Base-by-base conservation (phyloP, 2,329 filamentous ascomycete species). In the Penicillium sp. region DNA sequence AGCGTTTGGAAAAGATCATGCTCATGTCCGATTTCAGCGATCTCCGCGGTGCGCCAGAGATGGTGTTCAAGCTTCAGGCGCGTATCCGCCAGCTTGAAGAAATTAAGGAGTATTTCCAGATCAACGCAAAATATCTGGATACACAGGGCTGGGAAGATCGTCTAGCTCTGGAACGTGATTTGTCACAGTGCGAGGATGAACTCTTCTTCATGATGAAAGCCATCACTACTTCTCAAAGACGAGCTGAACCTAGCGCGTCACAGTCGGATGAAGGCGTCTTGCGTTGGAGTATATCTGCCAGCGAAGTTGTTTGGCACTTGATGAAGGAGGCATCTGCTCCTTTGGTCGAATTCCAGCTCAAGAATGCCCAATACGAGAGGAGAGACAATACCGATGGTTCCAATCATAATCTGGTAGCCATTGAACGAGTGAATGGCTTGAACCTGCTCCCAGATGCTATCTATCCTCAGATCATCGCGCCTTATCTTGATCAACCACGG, bases 151-250 rank as follows among this genome's bases (percentile, higher is more conserved):
- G 93, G 92, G 87, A 94, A 68, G 93, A 97, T 69, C 86, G 92
- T 29, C 81, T 97, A 55, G 78, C 87, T n/a, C 82, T 99, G 39
- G 94, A 99, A 69, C 88, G 90, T 48, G 94, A 99, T 69, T 79
- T 99, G 47, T 85, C 91, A 9, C 86, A 86, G 18, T 97, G 91
- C 67, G 94, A 97, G 71, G 94, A 99, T 67, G 95, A 99, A 73
- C 77, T 99, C 8, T 99, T 99, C 81, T 99, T 99, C 77, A 90
- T 99, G 80, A 97, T 99, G 94, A 97, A 99, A 68, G 95, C 94
- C 34, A 99, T 99, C 70, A 99, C 94, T 1, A 95, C 92, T 2
- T 95, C 93, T 5, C 94, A 99, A 74, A 83, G 92, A 55, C 94
- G 92, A 70, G 87, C 86, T 59, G 86, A 89, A 56, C 84, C 83